phyloP scores from a whole-genome alignment of 2,329 filamentous ascomycete genomes.

The Truncatella angustata region DNA sequence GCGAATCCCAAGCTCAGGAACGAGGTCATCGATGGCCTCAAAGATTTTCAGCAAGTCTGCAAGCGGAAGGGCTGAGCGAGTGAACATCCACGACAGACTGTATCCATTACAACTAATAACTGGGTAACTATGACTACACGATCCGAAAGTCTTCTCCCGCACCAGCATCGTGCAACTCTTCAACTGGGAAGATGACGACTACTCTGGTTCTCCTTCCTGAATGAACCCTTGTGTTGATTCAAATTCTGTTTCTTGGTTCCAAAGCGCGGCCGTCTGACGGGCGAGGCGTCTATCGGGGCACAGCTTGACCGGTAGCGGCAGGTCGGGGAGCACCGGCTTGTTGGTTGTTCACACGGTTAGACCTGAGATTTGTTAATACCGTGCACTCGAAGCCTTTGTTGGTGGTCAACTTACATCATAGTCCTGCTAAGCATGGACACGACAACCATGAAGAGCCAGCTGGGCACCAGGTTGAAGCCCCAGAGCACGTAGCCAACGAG shows the following conservation, averaged over 20 bases:
- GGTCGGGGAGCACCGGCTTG: conserved; percentile 24
- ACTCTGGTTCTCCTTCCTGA: too few relatives aligned
- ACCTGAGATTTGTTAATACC: conserved; percentile 10
- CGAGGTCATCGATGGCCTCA: conserved; percentile 67
- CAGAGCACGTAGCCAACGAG: conserved; percentile 68
- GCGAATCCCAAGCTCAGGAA: conserved; percentile 60
- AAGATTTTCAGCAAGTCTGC: conserved; percentile 63
- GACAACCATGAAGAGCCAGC: conserved; percentile 76
- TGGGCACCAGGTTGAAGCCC: conserved; percentile 63
- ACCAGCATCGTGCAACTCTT: neutral
- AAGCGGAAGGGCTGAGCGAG: conserved; percentile 39
- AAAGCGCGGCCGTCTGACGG: neutral
- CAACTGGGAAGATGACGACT: too few relatives aligned
- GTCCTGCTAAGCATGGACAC: conserved; percentile 71
- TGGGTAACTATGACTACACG: conserved; percentile 10
- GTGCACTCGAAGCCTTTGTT: neutral
- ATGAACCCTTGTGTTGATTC: neutral
- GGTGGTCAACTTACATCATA: conserved; percentile 65
- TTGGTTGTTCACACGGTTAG: conserved; percentile 19
- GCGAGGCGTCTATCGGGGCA: conserved; percentile 18
- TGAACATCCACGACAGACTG: neutral
- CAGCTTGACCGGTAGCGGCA: conserved; percentile 25
- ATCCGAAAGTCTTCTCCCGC: neutral
- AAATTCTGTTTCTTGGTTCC: neutral
- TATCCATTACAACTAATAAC: conserved; percentile 9